A percentile compares a stretch with the other conserved stretches of the same genome.
These are phyloP conservation scores for Fusarium pseudograminearum DNA, from an alignment of 2,329 filamentous ascomycete genomes.

Conservation along the genomic window DNA sequence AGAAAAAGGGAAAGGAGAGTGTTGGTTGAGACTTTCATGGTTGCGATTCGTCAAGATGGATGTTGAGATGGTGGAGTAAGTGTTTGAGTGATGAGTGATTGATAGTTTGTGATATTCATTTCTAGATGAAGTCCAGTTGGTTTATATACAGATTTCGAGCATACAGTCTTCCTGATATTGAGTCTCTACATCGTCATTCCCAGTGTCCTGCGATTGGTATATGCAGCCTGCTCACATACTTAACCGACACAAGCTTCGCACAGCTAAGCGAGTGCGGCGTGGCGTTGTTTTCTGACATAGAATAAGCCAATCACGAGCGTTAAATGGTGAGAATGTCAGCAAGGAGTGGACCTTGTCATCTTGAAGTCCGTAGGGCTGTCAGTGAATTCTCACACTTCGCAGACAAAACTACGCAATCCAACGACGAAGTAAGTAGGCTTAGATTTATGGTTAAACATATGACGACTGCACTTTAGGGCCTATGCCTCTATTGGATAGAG, in stretches of 20 bases:
- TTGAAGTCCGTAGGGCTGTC: slow-evolving; percentile 3
- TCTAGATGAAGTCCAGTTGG: rapidly evolving
- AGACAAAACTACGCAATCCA: not conserved
- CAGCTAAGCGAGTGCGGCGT: not conserved
- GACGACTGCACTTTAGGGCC: rapidly evolving
- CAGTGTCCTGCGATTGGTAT: not conserved
- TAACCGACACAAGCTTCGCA: not conserved
- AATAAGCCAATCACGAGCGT: not conserved
- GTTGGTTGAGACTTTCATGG: not conserved
- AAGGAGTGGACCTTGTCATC: not conserved
- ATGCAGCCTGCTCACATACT: not conserved
- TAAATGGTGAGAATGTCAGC: too few species aligned
- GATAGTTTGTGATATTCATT: not conserved
- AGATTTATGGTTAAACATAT: not conserved
- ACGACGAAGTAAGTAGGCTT: not conserved
- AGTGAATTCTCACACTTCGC: not conserved
- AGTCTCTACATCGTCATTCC: not conserved
- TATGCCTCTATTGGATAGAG: rapidly evolving
- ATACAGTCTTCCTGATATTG: rapidly evolving
- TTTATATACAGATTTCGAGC: not conserved
- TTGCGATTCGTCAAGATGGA: rapidly evolving
- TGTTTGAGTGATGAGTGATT: not conserved
- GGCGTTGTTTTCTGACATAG: rapidly evolving
- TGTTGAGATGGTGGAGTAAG: rapidly evolving
- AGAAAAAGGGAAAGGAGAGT: rapidly evolving